These are phyloP conservation scores for Scopulariopsis brevicaulis DNA, from an alignment of 2,329 filamentous ascomycete genomes.

Conservation along the genomic window DNA sequence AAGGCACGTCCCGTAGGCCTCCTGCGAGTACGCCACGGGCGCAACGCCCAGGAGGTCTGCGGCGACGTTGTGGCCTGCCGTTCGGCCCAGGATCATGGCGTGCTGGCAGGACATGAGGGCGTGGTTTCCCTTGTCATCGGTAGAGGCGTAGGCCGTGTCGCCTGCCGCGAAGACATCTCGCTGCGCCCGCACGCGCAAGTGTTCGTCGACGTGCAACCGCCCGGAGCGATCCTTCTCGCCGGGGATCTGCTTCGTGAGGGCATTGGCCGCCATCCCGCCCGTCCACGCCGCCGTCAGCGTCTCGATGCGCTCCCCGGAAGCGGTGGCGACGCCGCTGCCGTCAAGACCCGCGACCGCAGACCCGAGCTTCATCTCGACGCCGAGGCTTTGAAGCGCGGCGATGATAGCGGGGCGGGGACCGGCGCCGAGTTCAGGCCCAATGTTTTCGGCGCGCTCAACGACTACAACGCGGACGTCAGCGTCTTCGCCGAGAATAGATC, in stretches of 20 bases:
- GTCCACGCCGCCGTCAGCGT: constrained; percentile 23
- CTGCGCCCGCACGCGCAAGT: constrained; percentile 14
- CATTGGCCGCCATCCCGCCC: constrained; percentile 19
- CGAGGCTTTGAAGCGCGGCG: constrained; percentile 15
- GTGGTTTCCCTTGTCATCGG: constrained; percentile 14
- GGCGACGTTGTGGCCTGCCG: constrained; percentile 20
- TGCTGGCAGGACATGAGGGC: constrained; percentile 27
- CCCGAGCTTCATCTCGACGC: constrained; percentile 18
- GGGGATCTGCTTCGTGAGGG: constrained; percentile 19
- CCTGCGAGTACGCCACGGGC: constrained; percentile 16
- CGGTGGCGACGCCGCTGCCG: constrained; percentile 12
- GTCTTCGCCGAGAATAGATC: constrained; percentile 7
- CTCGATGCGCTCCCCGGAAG: constrained; percentile 19
- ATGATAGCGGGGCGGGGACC: constrained; percentile 19
- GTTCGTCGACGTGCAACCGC: constrained; percentile 16
- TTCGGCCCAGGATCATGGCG: constrained; percentile 20
- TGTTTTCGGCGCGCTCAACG: constrained; percentile 13
- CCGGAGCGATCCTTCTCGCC: constrained; percentile 15
- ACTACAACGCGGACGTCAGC: constrained; percentile 12
- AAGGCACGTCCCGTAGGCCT: constrained; percentile 18
- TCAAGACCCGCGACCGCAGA: constrained; percentile 14
- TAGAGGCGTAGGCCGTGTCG: constrained; percentile 16
- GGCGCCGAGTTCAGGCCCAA: constrained; percentile 20
- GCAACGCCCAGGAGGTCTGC: constrained; percentile 18
- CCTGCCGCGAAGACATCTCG: constrained; percentile 19